Percentiles rank a stretch among this genome's conserved stretches.
phyloP scores from a whole-genome alignment of 306 rosid species.

The Myrica gale region DNA sequence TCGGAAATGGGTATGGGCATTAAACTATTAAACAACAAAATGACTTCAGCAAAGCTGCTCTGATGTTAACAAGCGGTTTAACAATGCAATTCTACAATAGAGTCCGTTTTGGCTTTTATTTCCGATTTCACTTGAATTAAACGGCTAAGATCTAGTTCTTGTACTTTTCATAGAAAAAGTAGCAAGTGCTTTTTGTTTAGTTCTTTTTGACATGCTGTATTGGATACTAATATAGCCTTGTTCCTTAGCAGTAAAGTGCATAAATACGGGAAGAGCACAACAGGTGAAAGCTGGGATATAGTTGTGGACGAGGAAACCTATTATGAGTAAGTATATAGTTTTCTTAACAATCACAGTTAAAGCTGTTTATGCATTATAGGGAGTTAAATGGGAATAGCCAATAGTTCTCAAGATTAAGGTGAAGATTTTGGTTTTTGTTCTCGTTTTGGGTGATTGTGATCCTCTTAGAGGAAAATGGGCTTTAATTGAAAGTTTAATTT shows the following conservation, averaged over 20 bases:
- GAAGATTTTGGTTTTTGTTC: background rate
- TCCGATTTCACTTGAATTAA: background rate
- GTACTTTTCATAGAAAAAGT: background rate
- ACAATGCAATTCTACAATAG: no score
- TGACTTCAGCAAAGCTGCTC: conserved; percentile 13
- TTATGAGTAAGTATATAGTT: conserved; percentile 65
- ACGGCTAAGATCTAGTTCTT: background rate
- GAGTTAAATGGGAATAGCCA: background rate
- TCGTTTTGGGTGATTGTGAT: background rate
- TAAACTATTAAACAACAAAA: conserved; percentile 5
- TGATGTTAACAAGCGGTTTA: background rate
- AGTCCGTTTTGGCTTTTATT: background rate
- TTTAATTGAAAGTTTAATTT: conserved; percentile 16
- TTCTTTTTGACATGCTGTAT: conserved; percentile 14
- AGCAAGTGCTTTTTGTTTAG: background rate
- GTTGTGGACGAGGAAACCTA: conserved; percentile 90
- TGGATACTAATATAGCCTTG: conserved; percentile 20
- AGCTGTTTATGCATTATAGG: background rate
- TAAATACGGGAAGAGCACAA: conserved; percentile 94
- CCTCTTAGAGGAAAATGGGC: background rate
- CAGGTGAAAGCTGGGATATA: conserved; percentile 96
- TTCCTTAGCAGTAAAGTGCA: conserved; percentile 79
- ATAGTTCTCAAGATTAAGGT: background rate
- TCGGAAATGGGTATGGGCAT: conserved; percentile 82
- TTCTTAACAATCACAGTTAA: background rate